Percentiles rank a stretch among this genome's conserved stretches.
phyloP scores from a whole-genome alignment of 495 filamentous ascomycete species.

The Trichocladium antarcticum region DNA sequence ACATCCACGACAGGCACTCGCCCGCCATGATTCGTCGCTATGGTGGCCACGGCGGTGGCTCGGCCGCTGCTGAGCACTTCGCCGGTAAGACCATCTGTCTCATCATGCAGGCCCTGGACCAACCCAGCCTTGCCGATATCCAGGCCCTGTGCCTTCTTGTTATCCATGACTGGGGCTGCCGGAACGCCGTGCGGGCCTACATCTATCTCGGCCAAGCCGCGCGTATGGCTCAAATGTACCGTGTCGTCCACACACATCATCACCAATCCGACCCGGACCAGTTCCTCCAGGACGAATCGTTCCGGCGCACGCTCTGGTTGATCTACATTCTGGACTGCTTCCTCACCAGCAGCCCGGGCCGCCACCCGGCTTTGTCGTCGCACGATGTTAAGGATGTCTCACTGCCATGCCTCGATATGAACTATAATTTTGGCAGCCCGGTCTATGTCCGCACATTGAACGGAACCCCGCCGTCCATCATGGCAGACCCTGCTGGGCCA shows the following conservation, averaged over 20 bases:
- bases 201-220: constrained; percentile 42
- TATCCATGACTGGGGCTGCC: constrained; percentile 43
- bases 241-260: constrained; percentile 37
- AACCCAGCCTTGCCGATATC: constrained; percentile 41
- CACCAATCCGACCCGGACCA: constrained; percentile 35
- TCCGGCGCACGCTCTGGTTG: constrained; percentile 42
- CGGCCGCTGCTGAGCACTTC: constrained; percentile 38
- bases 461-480: constrained; percentile 26
- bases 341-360: constrained; percentile 43
- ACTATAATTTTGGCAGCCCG: constrained; percentile 40
- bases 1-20: constrained; percentile 29
- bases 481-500: constrained; percentile 23
- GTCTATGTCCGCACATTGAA: constrained; percentile 37
- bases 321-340: constrained; percentile 45
- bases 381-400: constrained; percentile 38
- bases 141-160: constrained; percentile 42
- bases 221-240: constrained; percentile 44
- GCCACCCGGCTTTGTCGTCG: constrained; percentile 36
- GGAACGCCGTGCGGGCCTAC: constrained; percentile 43
- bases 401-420: constrained; percentile 40
- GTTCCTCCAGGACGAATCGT: constrained; percentile 42
- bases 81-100: constrained; percentile 38
- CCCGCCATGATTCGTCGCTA: constrained; percentile 40
- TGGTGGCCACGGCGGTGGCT: constrained; percentile 35
- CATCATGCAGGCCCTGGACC: constrained; percentile 37